phyloP scores from a whole-genome alignment of 371 early-diverging fungal species.

The Zancudomyces culisetae region DNA sequence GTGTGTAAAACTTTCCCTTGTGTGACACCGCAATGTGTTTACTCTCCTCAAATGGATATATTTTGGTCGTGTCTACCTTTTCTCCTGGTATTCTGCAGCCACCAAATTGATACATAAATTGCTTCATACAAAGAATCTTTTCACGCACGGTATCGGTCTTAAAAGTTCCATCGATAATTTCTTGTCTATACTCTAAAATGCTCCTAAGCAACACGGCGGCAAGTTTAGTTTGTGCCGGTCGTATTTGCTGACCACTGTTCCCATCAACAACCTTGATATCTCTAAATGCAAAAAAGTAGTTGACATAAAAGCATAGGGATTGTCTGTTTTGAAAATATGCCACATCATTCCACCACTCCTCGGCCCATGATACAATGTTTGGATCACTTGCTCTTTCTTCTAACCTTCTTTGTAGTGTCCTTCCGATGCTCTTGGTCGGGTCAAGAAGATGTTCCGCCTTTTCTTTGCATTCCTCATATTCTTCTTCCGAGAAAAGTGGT shows the following conservation, averaged over 20 bases:
- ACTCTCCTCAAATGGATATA: conserved; percentile 15
- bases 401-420: conserved; percentile 65
- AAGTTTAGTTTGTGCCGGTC: conserved; percentile 12
- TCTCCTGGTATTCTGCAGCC: conserved; percentile 24
- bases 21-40: conserved; percentile 19
- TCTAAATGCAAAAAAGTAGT: conserved; percentile 28
- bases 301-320: conserved; percentile 26
- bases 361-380: conserved; percentile 20
- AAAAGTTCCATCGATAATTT: conserved; percentile 11
- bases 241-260: conserved; percentile 2
- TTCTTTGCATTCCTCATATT: conserved; percentile 48
- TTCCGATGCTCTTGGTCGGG: conserved; percentile 26
- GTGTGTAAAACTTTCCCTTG: conserved; percentile 16
- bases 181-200: conserved; percentile 14
- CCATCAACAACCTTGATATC: conserved; percentile 2
- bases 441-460: conserved; percentile 54
- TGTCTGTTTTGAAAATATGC: conserved; percentile 28
- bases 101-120: conserved; percentile 27
- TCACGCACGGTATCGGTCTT: conserved; percentile 21
- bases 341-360: conserved; percentile 29
- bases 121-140: conserved; percentile 25
- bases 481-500: conserved; percentile 46
- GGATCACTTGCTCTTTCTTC: conserved; percentile 25
- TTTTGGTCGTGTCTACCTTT: conserved; percentile 16
- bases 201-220: conserved; percentile 21